Conservation (phyloP, 2,329 filamentous ascomycete genomes). For the Eurotiales sp. region DNA sequence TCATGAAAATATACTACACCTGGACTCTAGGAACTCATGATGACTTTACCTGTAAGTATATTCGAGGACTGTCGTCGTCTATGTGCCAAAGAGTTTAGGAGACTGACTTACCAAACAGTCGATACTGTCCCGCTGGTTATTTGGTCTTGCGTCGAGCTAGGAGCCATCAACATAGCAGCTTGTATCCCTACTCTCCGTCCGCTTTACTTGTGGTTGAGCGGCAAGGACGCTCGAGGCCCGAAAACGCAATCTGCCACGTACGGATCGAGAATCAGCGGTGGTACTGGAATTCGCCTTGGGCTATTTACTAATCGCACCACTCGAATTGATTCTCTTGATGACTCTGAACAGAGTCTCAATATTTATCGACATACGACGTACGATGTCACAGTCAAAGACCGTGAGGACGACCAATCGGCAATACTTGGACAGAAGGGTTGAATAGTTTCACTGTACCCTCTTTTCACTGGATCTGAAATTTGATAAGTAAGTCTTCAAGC, state of each 20-base stretch:
- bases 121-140: neutral
- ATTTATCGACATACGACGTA: neutral
- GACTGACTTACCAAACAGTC: neutral
- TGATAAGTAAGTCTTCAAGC: too few relatives aligned
- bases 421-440: too few relatives aligned
- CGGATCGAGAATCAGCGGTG: too few relatives aligned
- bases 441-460: too few relatives aligned
- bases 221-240: neutral
- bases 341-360: neutral
- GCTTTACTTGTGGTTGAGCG: neutral
- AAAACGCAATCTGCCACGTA: neutral
- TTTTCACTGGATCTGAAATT: too few relatives aligned
- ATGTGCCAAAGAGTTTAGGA: neutral
- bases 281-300: neutral
- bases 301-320: neutral
- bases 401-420: neutral
- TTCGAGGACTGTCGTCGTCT: neutral
- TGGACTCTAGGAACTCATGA: neutral
- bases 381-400: neutral
- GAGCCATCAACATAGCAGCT: neutral
- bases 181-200: slow-evolving; percentile 1
- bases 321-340: neutral
- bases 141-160: neutral
- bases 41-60: neutral
- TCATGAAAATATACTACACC: slow-evolving; percentile 26